A percentile compares a stretch with the other conserved stretches of the same genome.
Conservation (phyloP, 2,329 filamentous ascomycete species). For the Tolypocladium paradoxum region DNA sequence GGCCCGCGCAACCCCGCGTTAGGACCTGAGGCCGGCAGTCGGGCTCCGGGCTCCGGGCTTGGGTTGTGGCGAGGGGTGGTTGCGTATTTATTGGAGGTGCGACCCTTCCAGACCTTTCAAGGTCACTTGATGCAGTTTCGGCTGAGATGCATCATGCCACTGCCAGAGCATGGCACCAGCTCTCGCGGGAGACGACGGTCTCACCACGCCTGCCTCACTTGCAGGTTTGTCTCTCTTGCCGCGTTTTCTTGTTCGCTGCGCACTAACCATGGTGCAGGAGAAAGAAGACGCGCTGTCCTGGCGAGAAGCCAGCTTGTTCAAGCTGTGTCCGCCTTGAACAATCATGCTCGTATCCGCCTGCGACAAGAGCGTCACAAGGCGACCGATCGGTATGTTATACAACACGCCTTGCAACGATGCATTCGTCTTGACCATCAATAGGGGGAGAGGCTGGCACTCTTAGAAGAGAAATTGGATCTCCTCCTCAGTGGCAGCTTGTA, state of each 20-base stretch:
- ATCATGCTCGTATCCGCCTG: constrained; percentile 32
- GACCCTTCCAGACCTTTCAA: background rate
- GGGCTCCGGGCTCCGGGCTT: too few species aligned
- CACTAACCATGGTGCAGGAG: constrained; percentile 16
- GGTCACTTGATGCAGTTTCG: background rate
- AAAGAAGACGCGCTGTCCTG: constrained; percentile 41
- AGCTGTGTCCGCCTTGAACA: constrained; percentile 38
- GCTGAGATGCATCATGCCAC: constrained; percentile 15
- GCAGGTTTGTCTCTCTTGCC: constrained; percentile 25
- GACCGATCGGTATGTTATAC: constrained; percentile 30
- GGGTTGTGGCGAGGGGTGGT: background rate
- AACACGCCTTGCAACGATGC: background rate
- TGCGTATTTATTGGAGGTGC: background rate
- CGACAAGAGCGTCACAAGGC: constrained; percentile 23
- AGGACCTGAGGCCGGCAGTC: too few species aligned
- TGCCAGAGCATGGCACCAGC: constrained; percentile 16
- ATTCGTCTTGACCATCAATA: constrained; percentile 15
- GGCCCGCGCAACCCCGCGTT: background rate
- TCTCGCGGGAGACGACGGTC: constrained; percentile 26
- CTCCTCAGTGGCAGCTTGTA: constrained; percentile 32
- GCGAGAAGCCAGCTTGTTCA: constrained; percentile 39
- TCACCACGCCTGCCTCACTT: constrained; percentile 34
- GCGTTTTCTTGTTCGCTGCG: background rate
- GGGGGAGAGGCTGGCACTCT: constrained; percentile 38
- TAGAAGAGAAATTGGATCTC: constrained; percentile 41